Conservation (phyloP, 2,329 filamentous ascomycete genomes). For the Rugonectria rugulosa region DNA sequence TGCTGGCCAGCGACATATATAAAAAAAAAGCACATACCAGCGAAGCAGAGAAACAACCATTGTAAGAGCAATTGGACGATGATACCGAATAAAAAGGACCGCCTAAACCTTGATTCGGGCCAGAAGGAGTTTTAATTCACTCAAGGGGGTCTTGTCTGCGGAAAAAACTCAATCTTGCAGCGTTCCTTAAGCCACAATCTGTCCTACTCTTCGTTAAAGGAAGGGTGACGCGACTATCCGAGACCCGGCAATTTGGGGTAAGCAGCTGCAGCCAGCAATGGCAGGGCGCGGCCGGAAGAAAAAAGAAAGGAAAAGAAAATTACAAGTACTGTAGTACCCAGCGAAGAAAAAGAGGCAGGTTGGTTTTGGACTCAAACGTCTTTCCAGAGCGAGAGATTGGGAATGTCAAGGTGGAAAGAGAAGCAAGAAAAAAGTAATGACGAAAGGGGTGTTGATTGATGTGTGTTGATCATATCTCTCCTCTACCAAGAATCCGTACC, state of each 20-base stretch:
- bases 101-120: constrained; percentile 6
- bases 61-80: constrained; percentile 8
- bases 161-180: constrained; percentile 18
- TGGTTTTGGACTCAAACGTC: too few species aligned
- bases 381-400: constrained; percentile 5
- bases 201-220: constrained; percentile 21
- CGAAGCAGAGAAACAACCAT: constrained; percentile 42
- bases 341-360: too few species aligned
- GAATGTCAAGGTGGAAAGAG: constrained; percentile 13
- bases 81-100: background rate
- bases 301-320: constrained; percentile 15
- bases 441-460: constrained; percentile 26
- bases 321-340: too few species aligned
- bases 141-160: constrained; percentile 12
- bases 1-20: background rate
- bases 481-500: too few species aligned
- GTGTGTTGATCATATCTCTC: constrained; percentile 17
- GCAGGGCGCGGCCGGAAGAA: constrained; percentile 3
- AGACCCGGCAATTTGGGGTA: constrained; percentile 17
- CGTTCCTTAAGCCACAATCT: constrained; percentile 28
- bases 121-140: constrained; percentile 26
- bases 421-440: constrained; percentile 26
- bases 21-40: constrained; percentile 35
- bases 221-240: constrained; percentile 26
- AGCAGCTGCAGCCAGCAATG: constrained; percentile 8